phyloP scores from a whole-genome alignment of 176 grass and related monocot species.

The Tillandsia leiboldiana region DNA sequence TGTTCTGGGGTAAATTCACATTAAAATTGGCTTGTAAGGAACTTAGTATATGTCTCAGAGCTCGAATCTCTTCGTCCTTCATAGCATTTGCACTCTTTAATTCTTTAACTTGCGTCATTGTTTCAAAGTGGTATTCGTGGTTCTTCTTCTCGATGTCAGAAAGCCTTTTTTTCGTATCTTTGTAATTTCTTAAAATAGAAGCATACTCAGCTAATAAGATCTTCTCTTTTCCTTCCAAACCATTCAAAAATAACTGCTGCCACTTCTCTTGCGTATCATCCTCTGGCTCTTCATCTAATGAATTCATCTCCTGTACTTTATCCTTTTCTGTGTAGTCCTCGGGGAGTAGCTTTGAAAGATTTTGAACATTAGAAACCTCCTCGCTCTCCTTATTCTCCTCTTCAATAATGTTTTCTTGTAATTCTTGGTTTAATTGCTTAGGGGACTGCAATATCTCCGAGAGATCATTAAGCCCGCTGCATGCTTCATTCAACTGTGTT shows the following conservation, averaged over 20 bases:
- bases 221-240: conserved; percentile 32
- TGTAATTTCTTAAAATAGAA: conserved; percentile 35
- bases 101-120: conserved; percentile 47
- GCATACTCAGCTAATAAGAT: conserved; percentile 30
- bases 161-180: conserved; percentile 43
- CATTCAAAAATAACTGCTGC: conserved; percentile 19
- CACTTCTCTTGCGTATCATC: conserved; percentile 2
- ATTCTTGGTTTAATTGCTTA: conserved; percentile 5
- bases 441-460: conserved; percentile 39
- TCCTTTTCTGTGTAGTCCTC: background rate
- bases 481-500: conserved; percentile 34
- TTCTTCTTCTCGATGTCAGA: conserved; percentile 44
- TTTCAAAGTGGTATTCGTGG: conserved; percentile 30
- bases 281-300: conserved; percentile 16
- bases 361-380: background rate
- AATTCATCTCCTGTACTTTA: background rate
- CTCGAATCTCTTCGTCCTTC: conserved; percentile 59
- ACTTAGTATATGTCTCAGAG: conserved; percentile 55
- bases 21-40: conserved; percentile 43
- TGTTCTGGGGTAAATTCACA: conserved; percentile 23
- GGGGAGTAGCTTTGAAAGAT: background rate
- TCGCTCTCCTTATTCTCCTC: background rate
- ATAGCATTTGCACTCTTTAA: conserved; percentile 43
- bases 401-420: background rate
- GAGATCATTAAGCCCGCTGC: conserved; percentile 39